Percentiles rank a stretch among this genome's conserved stretches.
Conservation (phyloP, 768 basidiomycete species). For the Termitomyces sp. region DNA sequence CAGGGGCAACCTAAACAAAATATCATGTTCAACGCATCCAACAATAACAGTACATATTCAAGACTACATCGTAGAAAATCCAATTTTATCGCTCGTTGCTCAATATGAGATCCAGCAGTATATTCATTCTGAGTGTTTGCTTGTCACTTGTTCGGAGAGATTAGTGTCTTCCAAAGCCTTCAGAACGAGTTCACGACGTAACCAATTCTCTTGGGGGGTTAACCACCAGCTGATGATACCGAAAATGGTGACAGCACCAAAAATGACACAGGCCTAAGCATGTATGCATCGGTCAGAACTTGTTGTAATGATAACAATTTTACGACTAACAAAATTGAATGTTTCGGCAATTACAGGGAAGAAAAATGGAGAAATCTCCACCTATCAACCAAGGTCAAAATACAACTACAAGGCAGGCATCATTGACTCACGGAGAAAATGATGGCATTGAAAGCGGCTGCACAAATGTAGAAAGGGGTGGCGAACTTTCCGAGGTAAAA, state of each 20-base stretch:
- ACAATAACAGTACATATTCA: too few relatives aligned
- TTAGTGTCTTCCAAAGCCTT: slow-evolving; percentile 40
- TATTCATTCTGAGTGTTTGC: background rate
- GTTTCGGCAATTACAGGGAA: slow-evolving; percentile 75
- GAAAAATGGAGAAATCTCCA: slow-evolving; percentile 82
- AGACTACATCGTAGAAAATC: background rate
- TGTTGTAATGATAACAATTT: too few relatives aligned
- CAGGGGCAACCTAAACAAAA: too few relatives aligned
- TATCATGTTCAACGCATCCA: too few relatives aligned
- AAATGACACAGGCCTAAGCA: slow-evolving; percentile 68
- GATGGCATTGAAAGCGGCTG: slow-evolving; percentile 69
- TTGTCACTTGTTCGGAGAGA: background rate
- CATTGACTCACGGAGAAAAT: slow-evolving; percentile 60
- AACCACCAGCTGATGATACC: slow-evolving; percentile 77
- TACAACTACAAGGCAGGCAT: background rate
- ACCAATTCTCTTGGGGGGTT: slow-evolving; percentile 77
- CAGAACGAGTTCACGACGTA: slow-evolving; percentile 59
- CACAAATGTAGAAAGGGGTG: slow-evolving; percentile 64
- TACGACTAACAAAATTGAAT: slow-evolving; percentile 82
- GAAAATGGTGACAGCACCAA: slow-evolving; percentile 74
- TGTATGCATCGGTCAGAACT: background rate
- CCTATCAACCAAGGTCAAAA: slow-evolving; percentile 35
- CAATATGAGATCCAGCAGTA: background rate
- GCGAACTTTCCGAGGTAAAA: slow-evolving; percentile 69
- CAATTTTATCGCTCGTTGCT: background rate